Conservation (phyloP, 2,329 filamentous ascomycete genomes). For the Ophiobolus disseminans region DNA sequence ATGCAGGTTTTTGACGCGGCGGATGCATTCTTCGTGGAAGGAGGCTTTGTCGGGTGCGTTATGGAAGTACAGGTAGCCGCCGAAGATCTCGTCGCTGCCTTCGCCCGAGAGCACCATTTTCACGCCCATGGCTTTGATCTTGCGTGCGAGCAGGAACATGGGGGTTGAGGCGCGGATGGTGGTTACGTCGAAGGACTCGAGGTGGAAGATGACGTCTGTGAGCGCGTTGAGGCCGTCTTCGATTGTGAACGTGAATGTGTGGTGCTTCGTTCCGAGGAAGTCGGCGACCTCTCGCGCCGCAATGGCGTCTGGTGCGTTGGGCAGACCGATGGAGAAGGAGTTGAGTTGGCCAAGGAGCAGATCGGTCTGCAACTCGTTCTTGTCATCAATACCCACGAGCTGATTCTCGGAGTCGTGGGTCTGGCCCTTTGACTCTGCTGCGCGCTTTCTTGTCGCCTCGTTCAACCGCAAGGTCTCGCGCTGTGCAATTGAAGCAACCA, state of each 20-base stretch:
- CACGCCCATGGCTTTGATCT: constrained; percentile 99
- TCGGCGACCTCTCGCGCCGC: constrained; percentile 92
- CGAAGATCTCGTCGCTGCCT: constrained; percentile 97
- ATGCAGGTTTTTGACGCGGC: constrained; percentile 95
- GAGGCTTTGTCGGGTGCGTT: constrained; percentile 86
- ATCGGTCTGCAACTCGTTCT: constrained; percentile 86
- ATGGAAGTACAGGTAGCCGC: constrained; percentile 98
- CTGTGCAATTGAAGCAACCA: constrained; percentile 95
- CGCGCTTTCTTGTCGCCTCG: constrained; percentile 61
- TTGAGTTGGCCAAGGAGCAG: constrained; percentile 94
- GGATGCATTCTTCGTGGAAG: constrained; percentile 96
- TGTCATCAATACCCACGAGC: constrained; percentile 92
- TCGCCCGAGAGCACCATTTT: constrained; percentile 99
- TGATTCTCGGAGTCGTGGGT: constrained; percentile 46
- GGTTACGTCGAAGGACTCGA: constrained; percentile 97
- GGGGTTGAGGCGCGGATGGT: constrained; percentile 98
- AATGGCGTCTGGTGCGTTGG: constrained; percentile 88
- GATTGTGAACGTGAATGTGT: constrained; percentile 97
- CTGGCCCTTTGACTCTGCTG: constrained; percentile 43
- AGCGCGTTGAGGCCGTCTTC: constrained; percentile 97
- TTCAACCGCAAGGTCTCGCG: constrained; percentile 84
- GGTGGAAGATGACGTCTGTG: constrained; percentile 96
- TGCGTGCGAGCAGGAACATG: constrained; percentile 96
- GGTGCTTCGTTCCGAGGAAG: constrained; percentile 96
- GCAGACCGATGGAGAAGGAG: constrained; percentile 97